Evolutionary conservation across 129 eudicot genomes (phyloP).

Genomic region (Lonicera japonica): DNA sequence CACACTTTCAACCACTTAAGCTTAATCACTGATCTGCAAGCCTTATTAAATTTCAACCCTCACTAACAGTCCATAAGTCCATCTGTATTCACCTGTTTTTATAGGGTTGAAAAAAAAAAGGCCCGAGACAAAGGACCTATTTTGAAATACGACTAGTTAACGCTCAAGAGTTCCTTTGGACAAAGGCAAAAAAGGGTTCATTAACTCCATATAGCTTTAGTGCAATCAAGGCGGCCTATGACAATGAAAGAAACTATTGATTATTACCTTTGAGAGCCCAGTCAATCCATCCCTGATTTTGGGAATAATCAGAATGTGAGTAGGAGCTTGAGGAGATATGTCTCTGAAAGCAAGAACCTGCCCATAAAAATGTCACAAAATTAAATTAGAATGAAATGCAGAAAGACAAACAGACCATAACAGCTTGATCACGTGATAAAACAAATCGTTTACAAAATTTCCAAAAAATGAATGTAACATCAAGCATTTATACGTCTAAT

Average conservation of each 20-base stretch:
- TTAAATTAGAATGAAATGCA: background rate
- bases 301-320: constrained; percentile 75
- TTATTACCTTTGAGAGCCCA: constrained; percentile 72
- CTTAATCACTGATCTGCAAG: no score
- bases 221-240: background rate
- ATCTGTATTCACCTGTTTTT: no score
- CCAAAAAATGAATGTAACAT: no score
- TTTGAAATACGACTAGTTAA: background rate
- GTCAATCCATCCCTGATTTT: constrained; percentile 80
- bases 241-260: background rate
- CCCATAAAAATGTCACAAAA: constrained; percentile 1
- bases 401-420: background rate
- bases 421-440: background rate
- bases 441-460: background rate
- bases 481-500: no score
- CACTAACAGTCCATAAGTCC: no score
- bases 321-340: constrained; percentile 79
- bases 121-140: background rate
- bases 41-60: no score
- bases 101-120: no score
- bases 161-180: background rate
- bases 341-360: constrained; percentile 94
- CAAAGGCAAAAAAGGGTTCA: background rate
- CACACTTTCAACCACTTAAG: no score
- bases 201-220: background rate